Evolutionary conservation across 2,329 filamentous ascomycete genomes (phyloP), one percentile per base, ranked within the genome.

Genomic region (Fusarium solani-melongenae): DNA sequence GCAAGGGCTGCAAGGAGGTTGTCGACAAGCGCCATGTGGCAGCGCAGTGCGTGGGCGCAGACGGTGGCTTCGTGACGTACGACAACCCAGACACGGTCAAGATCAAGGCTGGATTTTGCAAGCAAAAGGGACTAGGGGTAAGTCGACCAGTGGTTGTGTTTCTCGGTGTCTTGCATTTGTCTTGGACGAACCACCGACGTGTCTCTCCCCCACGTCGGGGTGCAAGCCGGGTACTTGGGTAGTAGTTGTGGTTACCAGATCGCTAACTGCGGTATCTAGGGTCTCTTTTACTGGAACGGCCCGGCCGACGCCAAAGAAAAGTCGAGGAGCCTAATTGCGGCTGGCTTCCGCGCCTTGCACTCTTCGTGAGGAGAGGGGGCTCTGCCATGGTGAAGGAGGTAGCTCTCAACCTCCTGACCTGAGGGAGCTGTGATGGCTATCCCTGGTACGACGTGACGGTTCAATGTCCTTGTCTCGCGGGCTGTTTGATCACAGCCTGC

Each of bases 241-340:
- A 53, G 64, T 22, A 49, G 44, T 27, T 44, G 15, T 56, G 29
- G 20, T n/a, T 39, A 46, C 29, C 39, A 24, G 46, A 64, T 74
- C 64, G 74, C 76, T 78, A 69, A 78, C 70, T 10, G 49, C 15
- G 34, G 11, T n/a, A 61, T 65, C 29, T 75, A 91, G 89, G 94
- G 94, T 0, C 82, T 96, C 10, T 96, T 95, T 81, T 96, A 95
- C 82, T 95, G 92, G 92, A 91, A 92, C 62, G 92, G 91, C n/a
- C 92, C 92, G 15, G 90, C 89, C 4, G 94, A 96, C 83, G 88
- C 88, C 31, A 85, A 83, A 73, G 86, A 89, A 62, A 86, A 85
- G 69, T 86, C 88, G 60, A 85, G 89, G 60, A 91, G 89, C 77
- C 81, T 92, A 62, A 84, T 92, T 67, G 86, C 87, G 55, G 84